Percentiles rank a stretch among this genome's conserved stretches.
Conservation (phyloP, 1,284 basidiomycete genomes). For the Ganoderma boninense region DNA sequence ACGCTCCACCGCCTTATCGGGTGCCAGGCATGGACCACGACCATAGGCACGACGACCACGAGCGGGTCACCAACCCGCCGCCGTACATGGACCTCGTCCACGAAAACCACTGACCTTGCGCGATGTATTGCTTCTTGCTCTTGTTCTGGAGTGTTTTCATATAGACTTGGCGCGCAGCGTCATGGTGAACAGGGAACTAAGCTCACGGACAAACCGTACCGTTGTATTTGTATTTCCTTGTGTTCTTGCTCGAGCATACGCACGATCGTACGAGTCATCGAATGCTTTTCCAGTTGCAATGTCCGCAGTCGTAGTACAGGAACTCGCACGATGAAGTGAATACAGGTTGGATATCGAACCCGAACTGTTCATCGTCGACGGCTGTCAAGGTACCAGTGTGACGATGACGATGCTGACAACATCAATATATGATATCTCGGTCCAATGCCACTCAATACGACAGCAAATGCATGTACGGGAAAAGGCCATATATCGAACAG, state of each 20-base stretch:
- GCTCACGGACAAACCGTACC: background rate
- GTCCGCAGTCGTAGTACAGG: background rate
- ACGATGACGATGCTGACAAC: slow-evolving; percentile 19
- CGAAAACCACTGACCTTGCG: slow-evolving; percentile 11
- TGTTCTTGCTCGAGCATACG: background rate
- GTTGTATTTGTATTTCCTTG: slow-evolving; percentile 2
- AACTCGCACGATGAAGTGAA: background rate
- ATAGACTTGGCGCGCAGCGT: background rate
- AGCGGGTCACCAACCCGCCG: slow-evolving; percentile 48
- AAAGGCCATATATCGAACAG: slow-evolving; percentile 44
- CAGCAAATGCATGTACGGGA: slow-evolving; percentile 46
- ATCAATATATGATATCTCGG: slow-evolving; percentile 34
- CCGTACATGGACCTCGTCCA: slow-evolving; percentile 53
- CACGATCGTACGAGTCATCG: background rate
- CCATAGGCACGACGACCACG: slow-evolving; percentile 40
- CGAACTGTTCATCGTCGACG: background rate
- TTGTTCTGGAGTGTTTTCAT: background rate
- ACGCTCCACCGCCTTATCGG: slow-evolving; percentile 62
- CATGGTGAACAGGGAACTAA: background rate
- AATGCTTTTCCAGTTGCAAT: background rate
- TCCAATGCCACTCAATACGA: slow-evolving; percentile 39
- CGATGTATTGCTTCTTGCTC: background rate
- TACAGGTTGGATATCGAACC: background rate
- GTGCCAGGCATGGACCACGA: slow-evolving; percentile 53
- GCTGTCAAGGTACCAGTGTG: background rate